These are phyloP conservation scores for Botrytis elliptica DNA, from an alignment of 2,329 filamentous ascomycete genomes.

Conservation along the genomic window DNA sequence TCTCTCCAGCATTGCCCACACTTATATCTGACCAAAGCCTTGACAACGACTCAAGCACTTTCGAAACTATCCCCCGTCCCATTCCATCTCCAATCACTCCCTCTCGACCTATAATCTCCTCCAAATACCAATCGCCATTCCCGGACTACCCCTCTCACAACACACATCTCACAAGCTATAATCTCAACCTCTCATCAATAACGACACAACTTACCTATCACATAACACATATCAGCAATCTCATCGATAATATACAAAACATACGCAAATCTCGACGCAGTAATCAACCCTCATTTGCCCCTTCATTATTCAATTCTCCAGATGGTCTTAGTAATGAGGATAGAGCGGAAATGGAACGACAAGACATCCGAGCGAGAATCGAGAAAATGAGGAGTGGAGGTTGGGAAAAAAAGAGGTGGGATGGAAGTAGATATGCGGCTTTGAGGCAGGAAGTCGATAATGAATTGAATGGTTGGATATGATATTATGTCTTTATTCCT, in stretches of 20 bases:
- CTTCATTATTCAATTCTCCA: not conserved
- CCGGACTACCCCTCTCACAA: not conserved
- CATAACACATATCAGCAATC: constrained; percentile 3
- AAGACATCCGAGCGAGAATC: constrained; percentile 25
- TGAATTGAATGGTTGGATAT: constrained; percentile 17
- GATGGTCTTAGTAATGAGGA: not conserved
- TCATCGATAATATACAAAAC: constrained; percentile 27
- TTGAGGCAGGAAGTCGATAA: constrained; percentile 32
- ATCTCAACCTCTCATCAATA: constrained; percentile 24
- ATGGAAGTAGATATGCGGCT: constrained; percentile 30
- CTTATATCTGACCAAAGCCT: not conserved
- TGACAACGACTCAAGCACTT: not conserved
- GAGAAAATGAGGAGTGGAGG: constrained; percentile 27
- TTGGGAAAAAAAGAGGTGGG: constrained; percentile 33
- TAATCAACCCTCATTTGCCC: constrained; percentile 23
- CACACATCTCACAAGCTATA: constrained; percentile 5
- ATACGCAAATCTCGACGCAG: constrained; percentile 28
- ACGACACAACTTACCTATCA: constrained; percentile 24
- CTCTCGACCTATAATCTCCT: not conserved
- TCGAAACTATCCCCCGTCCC: not conserved
- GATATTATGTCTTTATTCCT: not conserved
- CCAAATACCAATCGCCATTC: constrained; percentile 4
- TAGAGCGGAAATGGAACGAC: not conserved
- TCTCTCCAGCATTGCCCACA: constrained; percentile 20
- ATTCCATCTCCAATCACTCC: not conserved